phyloP scores from a whole-genome alignment of 305 asterid species.

The Ilex paraguariensis region DNA sequence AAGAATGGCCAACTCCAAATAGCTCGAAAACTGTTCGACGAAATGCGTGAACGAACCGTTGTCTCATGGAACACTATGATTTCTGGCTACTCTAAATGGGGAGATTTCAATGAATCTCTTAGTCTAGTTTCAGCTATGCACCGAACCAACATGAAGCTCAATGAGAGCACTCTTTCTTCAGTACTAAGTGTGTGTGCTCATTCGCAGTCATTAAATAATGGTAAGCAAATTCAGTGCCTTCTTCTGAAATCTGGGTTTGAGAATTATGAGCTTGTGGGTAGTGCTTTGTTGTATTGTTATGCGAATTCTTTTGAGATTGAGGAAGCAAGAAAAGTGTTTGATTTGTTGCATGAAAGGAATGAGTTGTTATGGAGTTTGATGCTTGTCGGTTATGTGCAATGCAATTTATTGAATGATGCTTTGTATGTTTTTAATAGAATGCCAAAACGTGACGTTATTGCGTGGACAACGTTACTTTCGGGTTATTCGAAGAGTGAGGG shows the following conservation, averaged over 20 bases:
- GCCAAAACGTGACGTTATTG: conserved; percentile 67
- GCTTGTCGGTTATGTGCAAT: conserved; percentile 63
- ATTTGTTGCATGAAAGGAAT: conserved; percentile 39
- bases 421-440: conserved; percentile 41
- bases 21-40: conserved; percentile 41
- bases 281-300: conserved; percentile 49
- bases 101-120: conserved; percentile 26
- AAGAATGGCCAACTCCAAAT: conserved; percentile 24
- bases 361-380: conserved; percentile 73
- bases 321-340: conserved; percentile 55
- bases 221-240: conserved; percentile 59
- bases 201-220: conserved; percentile 26
- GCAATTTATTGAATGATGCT: conserved; percentile 53
- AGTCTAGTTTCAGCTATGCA: conserved; percentile 42
- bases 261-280: conserved; percentile 52
- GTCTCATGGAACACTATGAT: conserved; percentile 87
- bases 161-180: conserved; percentile 49
- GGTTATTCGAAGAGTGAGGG: conserved; percentile 61
- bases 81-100: conserved; percentile 51
- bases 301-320: conserved; percentile 32
- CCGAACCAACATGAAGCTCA: conserved; percentile 31
- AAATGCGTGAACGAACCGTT: conserved; percentile 59
- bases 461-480: conserved; percentile 77
- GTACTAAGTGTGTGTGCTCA: conserved; percentile 60
- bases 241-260: conserved; percentile 51